Percentiles rank a stretch among this genome's conserved stretches.
Conservation (phyloP, 176 grass and related monocot species). For the Pontederia paniculata region DNA sequence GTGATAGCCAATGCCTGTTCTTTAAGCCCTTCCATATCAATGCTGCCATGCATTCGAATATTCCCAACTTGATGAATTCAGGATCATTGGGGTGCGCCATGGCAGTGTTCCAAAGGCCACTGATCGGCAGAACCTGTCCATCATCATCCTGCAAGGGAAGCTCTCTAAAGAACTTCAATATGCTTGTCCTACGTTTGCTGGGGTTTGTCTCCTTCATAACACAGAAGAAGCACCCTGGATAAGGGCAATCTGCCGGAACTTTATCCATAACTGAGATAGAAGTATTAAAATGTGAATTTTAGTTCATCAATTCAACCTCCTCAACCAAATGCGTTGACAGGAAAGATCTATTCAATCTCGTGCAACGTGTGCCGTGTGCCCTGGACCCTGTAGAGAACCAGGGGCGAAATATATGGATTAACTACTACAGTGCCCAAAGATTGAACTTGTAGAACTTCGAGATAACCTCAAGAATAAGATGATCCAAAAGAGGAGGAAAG, state of each 20-base stretch:
- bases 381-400: too few species aligned
- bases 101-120: constrained; percentile 94
- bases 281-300: background rate
- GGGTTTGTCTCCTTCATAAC: constrained; percentile 97
- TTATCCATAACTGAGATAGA: constrained; percentile 42
- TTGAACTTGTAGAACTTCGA: too few species aligned
- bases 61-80: constrained; percentile 85
- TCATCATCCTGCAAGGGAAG: constrained; percentile 90
- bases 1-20: constrained; percentile 91
- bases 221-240: constrained; percentile 97
- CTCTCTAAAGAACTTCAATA: constrained; percentile 92
- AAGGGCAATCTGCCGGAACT: constrained; percentile 77
- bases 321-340: background rate
- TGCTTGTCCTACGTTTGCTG: constrained; percentile 66
- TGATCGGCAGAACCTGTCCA: constrained; percentile 92
- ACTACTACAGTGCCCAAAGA: too few species aligned
- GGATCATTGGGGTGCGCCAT: constrained; percentile 98
- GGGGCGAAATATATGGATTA: too few species aligned
- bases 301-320: background rate
- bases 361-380: too few species aligned
- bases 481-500: too few species aligned
- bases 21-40: constrained; percentile 98
- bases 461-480: too few species aligned
- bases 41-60: constrained; percentile 96
- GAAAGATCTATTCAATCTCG: too few species aligned